A percentile compares a stretch with the other conserved stretches of the same genome.
phyloP scores from a whole-genome alignment of 305 asterid genomes.

The Fraxinus platypoda region DNA sequence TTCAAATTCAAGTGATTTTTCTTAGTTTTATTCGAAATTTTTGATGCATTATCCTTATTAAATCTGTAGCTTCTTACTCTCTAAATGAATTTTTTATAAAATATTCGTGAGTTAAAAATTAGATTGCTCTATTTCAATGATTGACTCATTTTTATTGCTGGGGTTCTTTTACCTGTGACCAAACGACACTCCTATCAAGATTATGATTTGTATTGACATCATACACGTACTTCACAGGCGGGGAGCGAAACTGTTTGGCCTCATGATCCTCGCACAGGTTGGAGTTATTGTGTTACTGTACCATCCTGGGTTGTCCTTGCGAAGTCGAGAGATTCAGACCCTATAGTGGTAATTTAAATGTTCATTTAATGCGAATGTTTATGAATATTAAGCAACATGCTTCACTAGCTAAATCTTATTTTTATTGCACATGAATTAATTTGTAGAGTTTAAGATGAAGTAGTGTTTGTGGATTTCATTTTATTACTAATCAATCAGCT shows the following conservation, averaged over 20 bases:
- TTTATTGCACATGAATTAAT: neutral
- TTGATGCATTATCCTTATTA: neutral
- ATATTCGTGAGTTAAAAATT: slow-evolving; percentile 16
- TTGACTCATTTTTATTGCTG: slow-evolving; percentile 13
- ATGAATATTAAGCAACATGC: neutral
- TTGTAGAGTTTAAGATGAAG: neutral
- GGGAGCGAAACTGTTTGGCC: slow-evolving; percentile 94
- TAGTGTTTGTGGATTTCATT: neutral
- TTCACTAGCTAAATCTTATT: neutral
- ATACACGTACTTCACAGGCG: slow-evolving; percentile 44
- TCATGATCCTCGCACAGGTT: slow-evolving; percentile 88
- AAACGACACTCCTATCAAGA: slow-evolving; percentile 1
- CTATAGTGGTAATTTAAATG: slow-evolving; percentile 72
- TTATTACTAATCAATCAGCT: neutral
- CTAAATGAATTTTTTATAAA: neutral
- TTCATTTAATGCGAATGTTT: slow-evolving; percentile 13
- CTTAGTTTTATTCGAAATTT: slow-evolving; percentile 9
- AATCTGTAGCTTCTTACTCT: neutral
- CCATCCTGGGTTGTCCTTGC: slow-evolving; percentile 98
- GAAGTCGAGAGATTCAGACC: slow-evolving; percentile 88
- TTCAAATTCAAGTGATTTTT: slow-evolving; percentile 10
- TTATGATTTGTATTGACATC: slow-evolving; percentile 18
- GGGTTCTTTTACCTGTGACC: neutral
- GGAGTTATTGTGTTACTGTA: slow-evolving; percentile 91
- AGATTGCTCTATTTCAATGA: slow-evolving; percentile 8